Base-by-base conservation (phyloP, 345 rosid genomes). In the Bruguiera gymnorhiza region DNA sequence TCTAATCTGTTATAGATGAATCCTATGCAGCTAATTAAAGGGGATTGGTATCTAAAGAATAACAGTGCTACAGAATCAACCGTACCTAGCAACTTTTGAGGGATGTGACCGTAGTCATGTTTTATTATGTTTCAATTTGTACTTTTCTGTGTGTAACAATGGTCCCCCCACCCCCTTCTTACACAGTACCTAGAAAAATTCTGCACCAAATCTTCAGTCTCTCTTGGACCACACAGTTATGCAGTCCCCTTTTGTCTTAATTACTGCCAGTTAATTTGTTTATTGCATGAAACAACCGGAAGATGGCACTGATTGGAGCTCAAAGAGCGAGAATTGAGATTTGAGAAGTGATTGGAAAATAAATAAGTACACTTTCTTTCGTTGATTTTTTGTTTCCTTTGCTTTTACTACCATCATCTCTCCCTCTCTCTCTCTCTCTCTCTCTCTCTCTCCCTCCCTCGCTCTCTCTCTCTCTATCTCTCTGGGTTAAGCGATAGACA, bases 131-230 rank as follows among this genome's bases (percentile, higher is more conserved):
- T 60, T 13, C 26, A 37, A 21, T 9, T 54, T 62, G 58, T 61
- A 37, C 79, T 66, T 54, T 43, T 59, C 51, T 43, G 37, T 24
- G 56, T n/a, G n/a, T 48, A 51, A 51, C 37, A 76, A 77, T 72
- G 76, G 80, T 63, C 66, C 76, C 80, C 32, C 80, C 55, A 8
- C 66, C 67, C 8, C 29, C 24, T 24, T 32, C 27, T 48, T 36
- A 19, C 19, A 60, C 43, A 69, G 27, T 66, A 48, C 74, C 75
- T 66, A 43, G 75, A 48, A 70, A 54, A 65, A 75, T 70, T 70
- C 75, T 62, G 39, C 43, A 36, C 37, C 30, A 58, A 68, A 67
- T 62, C 58, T 29, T 51, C 24, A 26, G 34, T 43, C 15, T 32
- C n/a, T 31, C 43, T 63, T 51, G 59, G 50, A 29, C 29, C 31